Evolutionary conservation across 2,329 filamentous ascomycete genomes (phyloP).

Genomic region (Meredithiella fracta): DNA sequence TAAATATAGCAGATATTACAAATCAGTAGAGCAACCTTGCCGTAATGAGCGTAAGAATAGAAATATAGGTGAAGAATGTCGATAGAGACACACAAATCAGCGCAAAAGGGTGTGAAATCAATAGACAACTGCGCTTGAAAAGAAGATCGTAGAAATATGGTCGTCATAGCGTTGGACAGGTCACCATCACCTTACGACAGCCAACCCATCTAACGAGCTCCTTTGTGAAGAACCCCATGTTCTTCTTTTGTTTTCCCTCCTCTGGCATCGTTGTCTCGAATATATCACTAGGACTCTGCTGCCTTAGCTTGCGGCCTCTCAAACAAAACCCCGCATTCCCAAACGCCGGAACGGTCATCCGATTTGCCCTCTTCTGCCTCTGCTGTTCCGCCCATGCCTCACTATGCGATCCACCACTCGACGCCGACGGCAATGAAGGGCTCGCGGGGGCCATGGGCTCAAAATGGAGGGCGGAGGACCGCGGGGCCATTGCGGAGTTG

Average conservation of each 20-base stretch:
- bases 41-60: conserved; percentile 2
- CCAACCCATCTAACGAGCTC: conserved; percentile 2
- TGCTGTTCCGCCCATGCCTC: background rate
- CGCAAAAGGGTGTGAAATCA: background rate
- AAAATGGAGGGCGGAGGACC: conserved; percentile 6
- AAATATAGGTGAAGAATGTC: background rate
- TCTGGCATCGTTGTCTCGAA: no score
- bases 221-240: background rate
- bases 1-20: background rate
- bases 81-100: background rate
- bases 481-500: background rate
- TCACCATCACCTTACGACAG: background rate
- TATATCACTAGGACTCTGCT: background rate
- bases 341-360: conserved; percentile 13
- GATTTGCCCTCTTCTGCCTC: conserved; percentile 4
- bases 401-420: background rate
- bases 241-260: background rate
- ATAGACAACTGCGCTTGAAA: background rate
- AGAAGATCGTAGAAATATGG: conserved; percentile 1
- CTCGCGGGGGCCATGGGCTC: conserved; percentile 5
- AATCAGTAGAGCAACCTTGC: background rate
- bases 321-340: conserved; percentile 1
- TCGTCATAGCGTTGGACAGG: conserved; percentile 7
- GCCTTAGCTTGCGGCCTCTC: conserved; percentile 2
- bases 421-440: background rate